Evolutionary conservation across 768 basidiomycete genomes (phyloP).

Genomic region (Mycena capillaripes): DNA sequence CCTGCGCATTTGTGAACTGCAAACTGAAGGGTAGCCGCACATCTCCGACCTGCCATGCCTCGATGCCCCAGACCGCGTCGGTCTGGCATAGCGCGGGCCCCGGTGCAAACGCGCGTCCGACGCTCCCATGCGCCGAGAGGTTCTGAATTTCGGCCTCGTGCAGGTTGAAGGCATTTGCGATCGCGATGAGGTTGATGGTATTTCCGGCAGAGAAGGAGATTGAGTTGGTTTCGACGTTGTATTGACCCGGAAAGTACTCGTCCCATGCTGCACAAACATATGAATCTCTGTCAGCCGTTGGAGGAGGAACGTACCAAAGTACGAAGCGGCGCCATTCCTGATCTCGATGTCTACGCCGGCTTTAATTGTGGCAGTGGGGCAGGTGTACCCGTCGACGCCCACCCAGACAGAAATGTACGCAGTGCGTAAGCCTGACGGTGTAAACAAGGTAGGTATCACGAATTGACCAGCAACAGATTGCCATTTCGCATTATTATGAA

Average conservation of each 20-base stretch:
- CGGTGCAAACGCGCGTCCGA: not conserved
- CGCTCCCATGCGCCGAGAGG: not conserved
- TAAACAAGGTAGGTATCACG: not conserved
- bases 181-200: not conserved
- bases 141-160: not conserved
- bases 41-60: slow-evolving; percentile 11
- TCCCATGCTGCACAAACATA: slow-evolving; percentile 13
- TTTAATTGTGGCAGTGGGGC: not conserved
- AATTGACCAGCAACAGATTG: slow-evolving; percentile 7
- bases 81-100: not conserved
- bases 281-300: too few species aligned
- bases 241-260: not conserved
- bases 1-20: not conserved
- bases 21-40: slow-evolving; percentile 15
- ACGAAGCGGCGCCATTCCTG: not conserved
- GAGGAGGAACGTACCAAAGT: not conserved
- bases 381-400: slow-evolving; percentile 9
- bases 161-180: not conserved
- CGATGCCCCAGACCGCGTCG: slow-evolving; percentile 13
- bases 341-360: slow-evolving; percentile 10
- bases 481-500: slow-evolving; percentile 2
- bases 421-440: not conserved
- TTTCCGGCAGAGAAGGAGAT: slow-evolving; percentile 1
- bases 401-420: slow-evolving; percentile 20
- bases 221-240: not conserved